Evolutionary conservation across 257 asterid species (phyloP).

Genomic region (Nicotiana benthamiana): DNA sequence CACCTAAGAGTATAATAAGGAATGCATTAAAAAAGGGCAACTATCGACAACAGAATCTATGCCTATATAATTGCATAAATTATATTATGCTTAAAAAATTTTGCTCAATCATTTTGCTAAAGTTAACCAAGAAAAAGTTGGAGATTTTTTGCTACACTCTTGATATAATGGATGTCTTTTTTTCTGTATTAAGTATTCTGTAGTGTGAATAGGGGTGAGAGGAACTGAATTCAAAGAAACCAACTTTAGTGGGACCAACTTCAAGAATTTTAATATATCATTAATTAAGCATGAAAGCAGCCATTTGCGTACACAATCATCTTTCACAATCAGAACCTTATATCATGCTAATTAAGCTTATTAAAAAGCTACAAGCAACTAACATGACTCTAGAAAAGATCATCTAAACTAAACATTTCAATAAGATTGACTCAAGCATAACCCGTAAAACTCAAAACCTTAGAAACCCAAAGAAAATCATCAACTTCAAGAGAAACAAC

Average conservation of each 20-base stretch:
- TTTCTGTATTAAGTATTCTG: neutral
- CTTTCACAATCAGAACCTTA: slow-evolving; percentile 10
- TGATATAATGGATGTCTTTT: neutral
- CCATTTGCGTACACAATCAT: slow-evolving; percentile 18
- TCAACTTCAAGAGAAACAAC: neutral
- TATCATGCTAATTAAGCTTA: neutral
- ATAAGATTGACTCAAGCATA: neutral
- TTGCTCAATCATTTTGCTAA: neutral
- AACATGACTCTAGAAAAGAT: neutral
- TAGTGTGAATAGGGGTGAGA: slow-evolving; percentile 19
- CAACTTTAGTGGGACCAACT: slow-evolving; percentile 34
- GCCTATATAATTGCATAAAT: neutral
- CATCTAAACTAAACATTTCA: neutral
- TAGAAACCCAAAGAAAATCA: neutral
- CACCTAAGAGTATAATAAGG: neutral
- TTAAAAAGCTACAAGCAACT: neutral
- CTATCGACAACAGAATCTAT: neutral
- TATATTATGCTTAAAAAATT: neutral
- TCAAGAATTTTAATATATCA: neutral
- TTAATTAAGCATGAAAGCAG: slow-evolving; percentile 25
- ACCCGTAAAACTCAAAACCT: neutral
- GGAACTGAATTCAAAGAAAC: slow-evolving; percentile 17
- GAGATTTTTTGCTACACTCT: neutral
- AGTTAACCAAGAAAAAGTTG: neutral
- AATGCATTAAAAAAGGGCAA: neutral